A percentile compares a stretch with the other conserved stretches of the same genome.
phyloP scores from a whole-genome alignment of 2,329 filamentous ascomycete genomes.

The Aspergillus tubingensis region DNA sequence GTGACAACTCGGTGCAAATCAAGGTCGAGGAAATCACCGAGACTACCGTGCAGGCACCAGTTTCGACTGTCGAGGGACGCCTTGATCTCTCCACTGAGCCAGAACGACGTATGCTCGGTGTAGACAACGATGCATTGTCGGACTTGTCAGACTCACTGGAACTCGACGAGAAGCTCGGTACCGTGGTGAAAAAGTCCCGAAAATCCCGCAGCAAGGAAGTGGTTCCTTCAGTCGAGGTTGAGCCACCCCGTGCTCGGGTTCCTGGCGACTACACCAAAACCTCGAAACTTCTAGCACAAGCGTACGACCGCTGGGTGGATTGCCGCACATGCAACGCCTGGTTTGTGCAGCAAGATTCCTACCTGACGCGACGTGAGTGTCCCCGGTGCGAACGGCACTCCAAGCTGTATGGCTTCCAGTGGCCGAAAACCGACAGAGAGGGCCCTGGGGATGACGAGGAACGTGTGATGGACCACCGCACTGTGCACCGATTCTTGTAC shows the following conservation, averaged over 20 bases:
- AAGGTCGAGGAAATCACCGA: slow-evolving; percentile 24
- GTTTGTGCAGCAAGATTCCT: slow-evolving; percentile 88
- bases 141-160: slow-evolving; percentile 31
- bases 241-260: slow-evolving; percentile 48
- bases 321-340: slow-evolving; percentile 79
- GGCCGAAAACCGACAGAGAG: slow-evolving; percentile 90
- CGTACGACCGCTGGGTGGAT: slow-evolving; percentile 79
- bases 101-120: slow-evolving; percentile 17
- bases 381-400: slow-evolving; percentile 93
- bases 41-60: slow-evolving; percentile 5
- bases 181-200: slow-evolving; percentile 23
- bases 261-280: slow-evolving; percentile 85
- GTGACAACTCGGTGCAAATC: slow-evolving; percentile 23
- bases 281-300: slow-evolving; percentile 70
- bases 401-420: slow-evolving; percentile 90
- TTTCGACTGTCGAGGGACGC: neutral
- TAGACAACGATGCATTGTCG: slow-evolving; percentile 26
- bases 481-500: slow-evolving; percentile 79
- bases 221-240: slow-evolving; percentile 42
- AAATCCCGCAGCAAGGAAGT: slow-evolving; percentile 30
- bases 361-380: slow-evolving; percentile 81
- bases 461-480: slow-evolving; percentile 78
- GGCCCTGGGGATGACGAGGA: slow-evolving; percentile 71
- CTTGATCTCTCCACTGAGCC: slow-evolving; percentile 13
- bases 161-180: slow-evolving; percentile 30